phyloP scores from a whole-genome alignment of 306 rosid genomes.

The Acacia confusa region DNA sequence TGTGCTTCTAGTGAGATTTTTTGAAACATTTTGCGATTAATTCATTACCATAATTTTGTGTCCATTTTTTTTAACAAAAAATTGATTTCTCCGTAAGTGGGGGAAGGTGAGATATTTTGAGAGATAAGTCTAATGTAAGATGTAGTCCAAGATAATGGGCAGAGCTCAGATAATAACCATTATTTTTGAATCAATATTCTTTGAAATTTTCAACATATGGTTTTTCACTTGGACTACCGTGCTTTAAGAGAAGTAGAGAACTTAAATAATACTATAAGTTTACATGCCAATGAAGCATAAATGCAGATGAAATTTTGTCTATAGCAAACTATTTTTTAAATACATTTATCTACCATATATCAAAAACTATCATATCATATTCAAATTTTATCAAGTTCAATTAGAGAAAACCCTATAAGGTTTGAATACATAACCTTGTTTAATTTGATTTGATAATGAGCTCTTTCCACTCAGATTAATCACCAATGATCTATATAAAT shows the following conservation, averaged over 20 bases:
- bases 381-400: background rate
- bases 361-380: background rate
- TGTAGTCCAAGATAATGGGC: background rate
- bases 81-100: background rate
- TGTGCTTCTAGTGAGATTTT: background rate
- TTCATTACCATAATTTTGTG: background rate
- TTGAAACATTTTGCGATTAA: background rate
- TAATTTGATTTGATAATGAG: background rate
- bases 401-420: too few species aligned
- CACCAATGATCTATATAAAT: background rate
- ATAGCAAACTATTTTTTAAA: background rate
- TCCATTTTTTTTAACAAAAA: background rate
- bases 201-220: background rate
- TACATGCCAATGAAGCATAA: background rate
- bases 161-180: background rate
- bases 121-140: background rate
- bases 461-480: background rate
- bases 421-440: background rate
- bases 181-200: background rate
- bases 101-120: background rate
- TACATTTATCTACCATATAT: too few species aligned
- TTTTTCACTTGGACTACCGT: background rate
- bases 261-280: background rate
- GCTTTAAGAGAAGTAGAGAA: background rate
- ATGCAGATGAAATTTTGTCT: background rate